Conservation (phyloP, 2,329 filamentous ascomycete genomes). For the Thelonectria olida region DNA sequence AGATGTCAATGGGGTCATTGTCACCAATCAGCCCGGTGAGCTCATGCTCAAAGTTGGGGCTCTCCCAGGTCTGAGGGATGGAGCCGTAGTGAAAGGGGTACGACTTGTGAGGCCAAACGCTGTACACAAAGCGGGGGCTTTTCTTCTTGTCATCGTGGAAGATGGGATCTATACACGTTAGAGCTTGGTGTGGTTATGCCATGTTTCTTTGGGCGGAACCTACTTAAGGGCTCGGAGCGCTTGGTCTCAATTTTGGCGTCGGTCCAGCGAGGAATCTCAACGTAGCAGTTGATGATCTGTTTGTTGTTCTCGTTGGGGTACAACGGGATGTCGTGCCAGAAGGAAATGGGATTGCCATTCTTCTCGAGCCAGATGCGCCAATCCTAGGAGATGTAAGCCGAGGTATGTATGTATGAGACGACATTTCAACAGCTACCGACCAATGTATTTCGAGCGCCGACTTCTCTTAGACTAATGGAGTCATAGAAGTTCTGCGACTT, state of each 20-base stretch:
- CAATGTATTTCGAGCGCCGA: conserved; percentile 50
- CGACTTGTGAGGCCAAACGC: conserved; percentile 53
- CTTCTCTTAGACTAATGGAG: conserved; percentile 45
- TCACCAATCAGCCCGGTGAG: conserved; percentile 50
- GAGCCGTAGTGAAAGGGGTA: conserved; percentile 56
- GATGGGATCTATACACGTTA: conserved; percentile 47
- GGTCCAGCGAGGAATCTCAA: conserved; percentile 54
- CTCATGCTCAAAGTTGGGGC: conserved; percentile 50
- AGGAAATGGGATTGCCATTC: conserved; percentile 50
- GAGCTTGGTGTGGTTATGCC: neutral
- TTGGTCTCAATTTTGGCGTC: conserved; percentile 52
- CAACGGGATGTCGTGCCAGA: conserved; percentile 53
- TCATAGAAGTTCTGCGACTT: conserved; percentile 30
- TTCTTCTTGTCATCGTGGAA: conserved; percentile 52
- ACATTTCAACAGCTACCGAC: conserved; percentile 26
- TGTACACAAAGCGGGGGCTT: conserved; percentile 50
- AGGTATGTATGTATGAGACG: accelerated
- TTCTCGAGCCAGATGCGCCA: conserved; percentile 53
- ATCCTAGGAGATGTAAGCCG: conserved; percentile 39
- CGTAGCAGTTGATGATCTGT: conserved; percentile 49
- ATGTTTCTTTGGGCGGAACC: neutral
- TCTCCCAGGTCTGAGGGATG: conserved; percentile 56
- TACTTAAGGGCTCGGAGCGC: conserved; percentile 51
- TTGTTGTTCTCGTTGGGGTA: conserved; percentile 48
- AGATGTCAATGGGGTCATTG: conserved; percentile 54